These are phyloP conservation scores for Talaromyces trachyspermus DNA, from an alignment of 495 filamentous ascomycete species.

Conservation along the genomic window DNA sequence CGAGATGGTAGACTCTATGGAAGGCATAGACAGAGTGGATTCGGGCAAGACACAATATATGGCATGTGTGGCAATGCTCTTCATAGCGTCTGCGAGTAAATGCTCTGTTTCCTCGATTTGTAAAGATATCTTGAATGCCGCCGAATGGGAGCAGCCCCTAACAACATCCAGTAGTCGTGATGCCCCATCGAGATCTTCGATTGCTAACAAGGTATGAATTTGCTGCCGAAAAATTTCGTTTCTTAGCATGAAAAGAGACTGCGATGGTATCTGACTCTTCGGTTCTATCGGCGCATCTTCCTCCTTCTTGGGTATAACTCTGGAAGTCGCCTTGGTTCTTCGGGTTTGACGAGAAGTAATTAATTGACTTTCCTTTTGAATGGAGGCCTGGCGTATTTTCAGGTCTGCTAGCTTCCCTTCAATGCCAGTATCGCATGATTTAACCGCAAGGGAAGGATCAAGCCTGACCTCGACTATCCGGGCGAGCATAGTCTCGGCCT, in stretches of 20 bases:
- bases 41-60: conserved; percentile 85
- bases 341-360: conserved; percentile 27
- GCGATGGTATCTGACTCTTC: conserved; percentile 15
- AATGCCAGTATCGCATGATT: conserved; percentile 11
- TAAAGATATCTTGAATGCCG: conserved; percentile 33
- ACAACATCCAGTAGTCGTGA: conserved; percentile 25
- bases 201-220: conserved; percentile 40
- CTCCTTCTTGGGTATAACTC: neutral
- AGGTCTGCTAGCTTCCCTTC: conserved; percentile 37
- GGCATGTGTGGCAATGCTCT: conserved; percentile 67
- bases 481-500: conserved; percentile 34
- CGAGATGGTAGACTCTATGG: conserved; percentile 30
- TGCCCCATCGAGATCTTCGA: conserved; percentile 34
- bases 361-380: conserved; percentile 18
- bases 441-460: neutral
- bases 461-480: neutral
- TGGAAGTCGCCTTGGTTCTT: conserved; percentile 26
- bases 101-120: conserved; percentile 39
- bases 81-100: conserved; percentile 50
- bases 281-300: neutral
- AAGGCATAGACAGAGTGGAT: conserved; percentile 79
- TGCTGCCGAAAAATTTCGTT: conserved; percentile 58
- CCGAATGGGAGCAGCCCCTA: conserved; percentile 25
- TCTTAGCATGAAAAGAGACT: conserved; percentile 47
- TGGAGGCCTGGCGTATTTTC: conserved; percentile 17